Conservation (phyloP, 2,329 filamentous ascomycete genomes). For the Fusarium cicatricum region DNA sequence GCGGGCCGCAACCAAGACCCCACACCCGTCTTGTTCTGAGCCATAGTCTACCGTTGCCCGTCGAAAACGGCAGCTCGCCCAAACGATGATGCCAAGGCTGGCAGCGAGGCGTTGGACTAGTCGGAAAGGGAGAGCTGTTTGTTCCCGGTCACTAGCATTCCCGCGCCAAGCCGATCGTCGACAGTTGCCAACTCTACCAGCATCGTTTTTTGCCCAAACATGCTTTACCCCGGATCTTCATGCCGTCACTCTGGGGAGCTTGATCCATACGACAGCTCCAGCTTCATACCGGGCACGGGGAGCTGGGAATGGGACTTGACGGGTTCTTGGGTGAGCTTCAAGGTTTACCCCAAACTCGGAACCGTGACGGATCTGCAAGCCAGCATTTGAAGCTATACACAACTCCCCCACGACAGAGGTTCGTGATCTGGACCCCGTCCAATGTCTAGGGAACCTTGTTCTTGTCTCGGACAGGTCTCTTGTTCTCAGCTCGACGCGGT, state of each 20-base stretch:
- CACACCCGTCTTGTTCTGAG: neutral
- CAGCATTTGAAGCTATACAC: neutral
- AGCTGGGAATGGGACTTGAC: neutral
- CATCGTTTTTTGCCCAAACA: no score
- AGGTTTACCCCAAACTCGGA: conserved; percentile 9
- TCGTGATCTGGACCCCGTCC: neutral
- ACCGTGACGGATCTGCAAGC: neutral
- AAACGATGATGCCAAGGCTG: neutral
- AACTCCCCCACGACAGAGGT: neutral
- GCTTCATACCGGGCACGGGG: neutral
- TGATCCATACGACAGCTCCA: neutral
- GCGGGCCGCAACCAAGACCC: conserved; percentile 11
- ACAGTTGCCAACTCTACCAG: neutral
- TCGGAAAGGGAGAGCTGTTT: neutral
- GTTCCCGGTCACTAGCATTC: conserved; percentile 7
- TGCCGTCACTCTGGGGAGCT: neutral
- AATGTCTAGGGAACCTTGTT: neutral
- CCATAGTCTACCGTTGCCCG: conserved; percentile 9
- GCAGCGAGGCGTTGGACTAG: conserved; percentile 18
- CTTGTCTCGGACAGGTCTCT: neutral
- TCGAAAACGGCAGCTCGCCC: conserved; percentile 7
- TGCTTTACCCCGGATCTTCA: conserved; percentile 6
- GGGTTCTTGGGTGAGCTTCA: neutral
- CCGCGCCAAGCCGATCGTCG: conserved; percentile 10
- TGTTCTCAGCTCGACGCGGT: neutral